Evolutionary conservation across 441 rosid species (phyloP).

Genomic region (Adansonia gregorii): DNA sequence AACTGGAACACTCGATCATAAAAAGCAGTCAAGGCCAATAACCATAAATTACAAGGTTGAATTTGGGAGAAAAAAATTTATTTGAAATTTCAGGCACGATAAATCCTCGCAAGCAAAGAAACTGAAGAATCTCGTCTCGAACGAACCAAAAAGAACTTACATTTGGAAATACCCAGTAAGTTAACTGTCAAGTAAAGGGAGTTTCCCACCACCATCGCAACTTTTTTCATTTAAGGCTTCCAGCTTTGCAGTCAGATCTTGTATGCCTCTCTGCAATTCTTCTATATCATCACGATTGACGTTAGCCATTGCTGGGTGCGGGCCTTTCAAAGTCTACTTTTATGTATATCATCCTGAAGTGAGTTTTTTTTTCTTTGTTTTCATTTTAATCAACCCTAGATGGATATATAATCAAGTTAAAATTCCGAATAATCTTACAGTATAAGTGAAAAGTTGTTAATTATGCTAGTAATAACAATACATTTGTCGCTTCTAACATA

Average conservation of each 20-base stretch:
- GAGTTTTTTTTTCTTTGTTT: no score
- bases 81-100: background rate
- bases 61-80: background rate
- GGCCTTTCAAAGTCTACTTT: no score
- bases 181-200: constrained; percentile 79
- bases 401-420: no score
- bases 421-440: no score
- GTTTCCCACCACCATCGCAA: constrained; percentile 79
- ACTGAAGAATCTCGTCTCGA: background rate
- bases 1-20: background rate
- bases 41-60: constrained; percentile 5
- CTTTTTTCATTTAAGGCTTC: constrained; percentile 79
- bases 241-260: constrained; percentile 77
- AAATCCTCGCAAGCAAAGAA: constrained; percentile 21
- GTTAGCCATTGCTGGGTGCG: no score
- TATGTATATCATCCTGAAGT: no score
- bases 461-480: no score
- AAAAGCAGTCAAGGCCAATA: background rate
- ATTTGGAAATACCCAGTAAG: constrained; percentile 82
- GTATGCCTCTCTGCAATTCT: constrained; percentile 70
- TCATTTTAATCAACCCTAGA: no score
- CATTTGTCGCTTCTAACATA: no score
- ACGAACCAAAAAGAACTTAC: constrained; percentile 51
- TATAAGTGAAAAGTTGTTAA: no score
- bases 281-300: constrained; percentile 56